These are phyloP conservation scores for Oryza officinalis DNA, from an alignment of 176 grass and related monocot genomes.

Conservation along the genomic window DNA sequence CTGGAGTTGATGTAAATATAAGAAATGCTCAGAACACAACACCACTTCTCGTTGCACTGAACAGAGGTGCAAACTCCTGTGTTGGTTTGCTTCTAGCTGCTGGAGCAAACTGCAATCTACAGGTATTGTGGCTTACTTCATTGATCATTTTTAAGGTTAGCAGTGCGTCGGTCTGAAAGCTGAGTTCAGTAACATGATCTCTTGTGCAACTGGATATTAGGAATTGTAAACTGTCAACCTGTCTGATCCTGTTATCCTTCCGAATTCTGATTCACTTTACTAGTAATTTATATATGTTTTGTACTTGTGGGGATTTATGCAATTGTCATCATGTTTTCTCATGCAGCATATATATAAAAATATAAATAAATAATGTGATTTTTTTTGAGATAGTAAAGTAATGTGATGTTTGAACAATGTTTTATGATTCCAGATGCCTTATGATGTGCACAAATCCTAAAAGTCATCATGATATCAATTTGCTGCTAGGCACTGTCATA, in stretches of 20 bases:
- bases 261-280: slow-evolving; percentile 2
- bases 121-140: slow-evolving; percentile 52
- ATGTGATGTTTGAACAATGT: not conserved
- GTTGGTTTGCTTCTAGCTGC: slow-evolving; percentile 95
- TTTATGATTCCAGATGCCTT: not conserved
- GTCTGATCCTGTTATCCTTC: not conserved
- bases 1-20: slow-evolving; percentile 95
- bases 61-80: slow-evolving; percentile 95
- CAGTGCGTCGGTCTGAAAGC: not conserved
- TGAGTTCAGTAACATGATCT: slow-evolving; percentile 1
- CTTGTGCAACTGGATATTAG: slow-evolving; percentile 1
- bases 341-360: not conserved
- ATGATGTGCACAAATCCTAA: not conserved
- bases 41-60: slow-evolving; percentile 95
- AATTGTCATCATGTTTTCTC: slow-evolving; percentile 1
- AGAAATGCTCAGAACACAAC: slow-evolving; percentile 95
- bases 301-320: not conserved
- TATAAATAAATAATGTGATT: not conserved
- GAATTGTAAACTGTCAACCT: slow-evolving; percentile 9
- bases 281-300: slow-evolving; percentile 7
- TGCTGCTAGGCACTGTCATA: not conserved
- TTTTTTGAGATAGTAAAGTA: not conserved
- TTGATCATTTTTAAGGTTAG: slow-evolving; percentile 12
- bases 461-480: not conserved
- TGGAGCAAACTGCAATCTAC: slow-evolving; percentile 92